phyloP scores from a whole-genome alignment of 1,284 basidiomycete species.

The Mycosarcoma mackinlayi region DNA sequence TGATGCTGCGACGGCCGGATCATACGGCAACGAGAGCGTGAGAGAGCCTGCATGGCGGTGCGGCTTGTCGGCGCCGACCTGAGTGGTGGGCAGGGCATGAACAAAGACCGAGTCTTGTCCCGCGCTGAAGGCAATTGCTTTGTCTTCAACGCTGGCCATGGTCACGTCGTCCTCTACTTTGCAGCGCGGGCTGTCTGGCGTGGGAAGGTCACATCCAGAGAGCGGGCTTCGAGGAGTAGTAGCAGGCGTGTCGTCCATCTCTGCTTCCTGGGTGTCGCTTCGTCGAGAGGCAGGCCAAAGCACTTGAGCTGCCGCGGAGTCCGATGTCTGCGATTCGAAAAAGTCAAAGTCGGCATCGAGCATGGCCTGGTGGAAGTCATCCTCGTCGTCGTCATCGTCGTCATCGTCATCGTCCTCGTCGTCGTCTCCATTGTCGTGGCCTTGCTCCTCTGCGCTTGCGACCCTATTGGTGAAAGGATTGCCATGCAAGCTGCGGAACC shows the following conservation, averaged over 20 bases:
- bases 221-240: slow-evolving; percentile 53
- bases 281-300: slow-evolving; percentile 23
- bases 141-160: slow-evolving; percentile 9
- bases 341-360: slow-evolving; percentile 60
- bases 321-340: slow-evolving; percentile 42
- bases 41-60: slow-evolving; percentile 54
- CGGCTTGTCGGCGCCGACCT: slow-evolving; percentile 40
- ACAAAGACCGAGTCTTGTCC: slow-evolving; percentile 53
- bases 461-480: slow-evolving; percentile 11
- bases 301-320: slow-evolving; percentile 8
- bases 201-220: slow-evolving; percentile 41
- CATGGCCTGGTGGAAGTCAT: slow-evolving; percentile 66
- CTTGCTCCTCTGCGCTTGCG: slow-evolving; percentile 8
- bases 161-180: slow-evolving; percentile 16
- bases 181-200: slow-evolving; percentile 41
- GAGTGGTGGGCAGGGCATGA: slow-evolving; percentile 57
- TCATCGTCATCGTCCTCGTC: slow-evolving; percentile 38
- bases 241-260: slow-evolving; percentile 53
- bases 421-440: slow-evolving; percentile 32
- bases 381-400: slow-evolving; percentile 57
- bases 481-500: slow-evolving; percentile 18
- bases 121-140: slow-evolving; percentile 8
- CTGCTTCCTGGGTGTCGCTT: slow-evolving; percentile 29
- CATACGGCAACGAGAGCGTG: slow-evolving; percentile 56
- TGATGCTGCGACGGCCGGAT: slow-evolving; percentile 27